phyloP scores from a whole-genome alignment of 75 land plant species.

The Gnetum montanum region DNA sequence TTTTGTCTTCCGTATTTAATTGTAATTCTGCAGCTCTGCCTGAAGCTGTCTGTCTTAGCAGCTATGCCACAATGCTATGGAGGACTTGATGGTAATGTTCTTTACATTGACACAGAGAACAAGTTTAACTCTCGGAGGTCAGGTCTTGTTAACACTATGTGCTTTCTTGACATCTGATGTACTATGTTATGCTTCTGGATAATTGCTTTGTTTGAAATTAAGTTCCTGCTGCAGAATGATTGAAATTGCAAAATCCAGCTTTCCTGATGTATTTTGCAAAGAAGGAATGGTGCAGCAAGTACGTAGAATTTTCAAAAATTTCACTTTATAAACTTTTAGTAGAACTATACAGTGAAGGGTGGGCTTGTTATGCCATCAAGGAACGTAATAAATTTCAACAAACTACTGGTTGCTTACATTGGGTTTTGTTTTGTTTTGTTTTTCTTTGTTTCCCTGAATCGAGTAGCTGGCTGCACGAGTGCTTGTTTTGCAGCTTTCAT shows the following conservation, averaged over 20 bases:
- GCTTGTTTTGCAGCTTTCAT: slow-evolving; percentile 47
- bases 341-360: neutral
- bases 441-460: neutral
- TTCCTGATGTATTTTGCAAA: slow-evolving; percentile 50
- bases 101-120: slow-evolving; percentile 78
- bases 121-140: slow-evolving; percentile 70
- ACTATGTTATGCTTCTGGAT: neutral
- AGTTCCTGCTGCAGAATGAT: slow-evolving; percentile 54
- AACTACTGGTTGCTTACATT: neutral
- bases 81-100: slow-evolving; percentile 72
- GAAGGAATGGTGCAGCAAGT: slow-evolving; percentile 56
- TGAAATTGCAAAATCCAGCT: slow-evolving; percentile 60
- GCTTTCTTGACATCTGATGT: neutral
- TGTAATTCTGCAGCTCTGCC: slow-evolving; percentile 81
- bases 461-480: slow-evolving; percentile 74
- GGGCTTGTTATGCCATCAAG: neutral
- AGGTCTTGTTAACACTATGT: neutral
- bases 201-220: neutral
- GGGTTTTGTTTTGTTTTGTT: neutral
- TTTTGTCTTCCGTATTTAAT: too few relatives aligned
- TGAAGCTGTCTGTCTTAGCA: slow-evolving; percentile 62
- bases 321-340: neutral
- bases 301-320: neutral
- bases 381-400: neutral
- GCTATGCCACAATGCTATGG: slow-evolving; percentile 53